Evolutionary conservation across 2,329 filamentous ascomycete genomes (phyloP).

Genomic region (Colletotrichum liaoningense): DNA sequence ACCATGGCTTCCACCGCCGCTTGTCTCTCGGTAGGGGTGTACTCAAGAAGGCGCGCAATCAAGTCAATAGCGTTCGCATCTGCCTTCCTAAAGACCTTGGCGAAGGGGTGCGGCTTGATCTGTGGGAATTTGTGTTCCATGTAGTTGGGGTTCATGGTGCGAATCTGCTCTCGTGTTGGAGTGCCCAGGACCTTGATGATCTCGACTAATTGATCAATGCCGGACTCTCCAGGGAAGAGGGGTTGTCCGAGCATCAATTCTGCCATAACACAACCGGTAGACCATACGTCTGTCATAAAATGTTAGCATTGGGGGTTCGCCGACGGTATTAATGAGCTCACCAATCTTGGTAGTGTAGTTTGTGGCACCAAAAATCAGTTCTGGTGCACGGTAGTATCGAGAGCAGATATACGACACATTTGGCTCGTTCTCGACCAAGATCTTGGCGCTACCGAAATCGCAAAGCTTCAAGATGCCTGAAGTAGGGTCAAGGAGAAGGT

Average conservation of each 20-base stretch:
- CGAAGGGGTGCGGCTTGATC: slow-evolving; percentile 99
- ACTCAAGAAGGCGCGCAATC: slow-evolving; percentile 93
- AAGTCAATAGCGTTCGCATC: slow-evolving; percentile 93
- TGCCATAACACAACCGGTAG: slow-evolving; percentile 98
- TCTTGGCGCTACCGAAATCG: slow-evolving; percentile 99
- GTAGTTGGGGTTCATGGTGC: slow-evolving; percentile 99
- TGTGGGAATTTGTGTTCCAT: slow-evolving; percentile 99
- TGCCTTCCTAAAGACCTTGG: slow-evolving; percentile 98
- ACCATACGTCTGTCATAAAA: slow-evolving; percentile 86
- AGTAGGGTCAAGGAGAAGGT: slow-evolving; percentile 90
- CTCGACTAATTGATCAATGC: slow-evolving; percentile 97
- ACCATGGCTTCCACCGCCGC: slow-evolving; percentile 97
- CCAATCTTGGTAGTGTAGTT: slow-evolving; percentile 99
- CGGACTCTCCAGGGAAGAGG: slow-evolving; percentile 96
- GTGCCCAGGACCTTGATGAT: slow-evolving; percentile 99
- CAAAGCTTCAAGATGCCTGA: slow-evolving; percentile 96
- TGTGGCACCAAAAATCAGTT: slow-evolving; percentile 97
- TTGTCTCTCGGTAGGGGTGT: slow-evolving; percentile 95
- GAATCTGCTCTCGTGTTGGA: slow-evolving; percentile 96
- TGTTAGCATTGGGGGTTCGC: slow-evolving; percentile 16
- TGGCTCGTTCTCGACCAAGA: slow-evolving; percentile 97
- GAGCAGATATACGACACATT: slow-evolving; percentile 99
- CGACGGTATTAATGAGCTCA: slow-evolving; percentile 60
- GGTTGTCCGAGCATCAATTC: slow-evolving; percentile 99
- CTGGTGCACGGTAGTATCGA: slow-evolving; percentile 96